Evolutionary conservation across 2,329 filamentous ascomycete species (phyloP), one percentile per base, ranked within the genome.

Genomic region (Alternaria hordeiaustralica): DNA sequence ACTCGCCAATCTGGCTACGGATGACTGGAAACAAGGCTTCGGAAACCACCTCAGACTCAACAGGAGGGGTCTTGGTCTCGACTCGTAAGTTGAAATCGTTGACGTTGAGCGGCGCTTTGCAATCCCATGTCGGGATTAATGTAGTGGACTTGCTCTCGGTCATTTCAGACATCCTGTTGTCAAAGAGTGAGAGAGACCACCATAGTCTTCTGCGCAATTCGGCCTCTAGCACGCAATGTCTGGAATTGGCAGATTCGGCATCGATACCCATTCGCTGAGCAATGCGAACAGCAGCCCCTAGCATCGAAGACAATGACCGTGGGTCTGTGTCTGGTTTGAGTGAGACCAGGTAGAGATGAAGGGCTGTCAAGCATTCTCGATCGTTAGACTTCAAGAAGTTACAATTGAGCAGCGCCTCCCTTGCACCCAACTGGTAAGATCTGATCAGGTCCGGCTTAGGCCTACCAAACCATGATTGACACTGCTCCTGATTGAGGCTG

Each of bases 191-290:
- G 11, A 91, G 82, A 58, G 89, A 86, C 81, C 87, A 87, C 86
- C 88, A 90, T 0, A 90, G 73, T 3, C 89, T 83, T 9, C 88
- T 84, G 15, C 88, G 84, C 81, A 89, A 84, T 74, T 90, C 87
- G 5, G 84, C 84, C 66, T 90, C 85, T 60, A 87, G 89, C 0
- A 84, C 81, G 1, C 82, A 81, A 5, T 90, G 71, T 21, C 85
- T 83, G 6, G 87, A 73, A 20, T 75, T 73, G 15, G 77, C 70
- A 78, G 84, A 69, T 85, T 91, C 89, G 9, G 85, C 83, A 66
- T 90, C 86, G 2, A 90, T 80, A 1, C 87, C 87, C 74, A 90
- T 84, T 4, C 86, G 85, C 63, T 88, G 86, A 2, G 85, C 87
- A 53, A 90, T 85, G 11, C 88, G 85, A 25, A 88, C 82, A 5